A percentile compares a stretch with the other conserved stretches of the same genome.
These are phyloP conservation scores for Fomes fomentarius DNA, from an alignment of 1,284 basidiomycete genomes.

Conservation along the genomic window DNA sequence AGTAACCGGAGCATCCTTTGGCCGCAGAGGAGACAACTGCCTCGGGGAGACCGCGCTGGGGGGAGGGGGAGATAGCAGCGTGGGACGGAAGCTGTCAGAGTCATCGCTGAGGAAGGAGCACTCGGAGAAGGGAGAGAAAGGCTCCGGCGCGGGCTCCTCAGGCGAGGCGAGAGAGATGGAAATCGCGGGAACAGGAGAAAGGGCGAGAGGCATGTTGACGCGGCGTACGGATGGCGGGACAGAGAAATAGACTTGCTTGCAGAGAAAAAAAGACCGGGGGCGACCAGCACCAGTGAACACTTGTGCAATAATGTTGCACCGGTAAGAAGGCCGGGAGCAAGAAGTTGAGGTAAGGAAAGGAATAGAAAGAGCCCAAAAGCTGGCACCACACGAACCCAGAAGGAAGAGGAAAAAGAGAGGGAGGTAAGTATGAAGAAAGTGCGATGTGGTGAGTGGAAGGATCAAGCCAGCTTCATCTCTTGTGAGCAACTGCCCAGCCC, in stretches of 20 bases:
- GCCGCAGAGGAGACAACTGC: slow-evolving; percentile 56
- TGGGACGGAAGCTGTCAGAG: slow-evolving; percentile 56
- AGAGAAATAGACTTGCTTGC: slow-evolving; percentile 22
- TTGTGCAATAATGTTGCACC: slow-evolving; percentile 28
- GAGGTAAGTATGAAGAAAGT: slow-evolving; percentile 27
- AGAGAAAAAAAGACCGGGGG: slow-evolving; percentile 28
- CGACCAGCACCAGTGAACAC: slow-evolving; percentile 51
- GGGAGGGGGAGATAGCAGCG: slow-evolving; percentile 62
- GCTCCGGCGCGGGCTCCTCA: slow-evolving; percentile 51
- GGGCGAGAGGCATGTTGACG: slow-evolving; percentile 46
- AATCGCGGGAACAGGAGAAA: slow-evolving; percentile 61
- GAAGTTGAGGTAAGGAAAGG: slow-evolving; percentile 21
- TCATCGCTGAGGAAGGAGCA: slow-evolving; percentile 33
- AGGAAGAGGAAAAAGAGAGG: slow-evolving; percentile 30
- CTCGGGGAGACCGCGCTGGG: slow-evolving; percentile 42
- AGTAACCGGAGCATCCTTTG: slow-evolving; percentile 37
- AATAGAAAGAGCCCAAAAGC: slow-evolving; percentile 27
- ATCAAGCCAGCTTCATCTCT: slow-evolving; percentile 8
- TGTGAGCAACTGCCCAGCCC: slow-evolving; percentile 2
- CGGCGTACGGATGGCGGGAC: slow-evolving; percentile 23
- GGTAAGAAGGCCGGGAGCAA: slow-evolving; percentile 30
- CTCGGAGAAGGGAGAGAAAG: slow-evolving; percentile 69
- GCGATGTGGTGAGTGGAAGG: slow-evolving; percentile 10
- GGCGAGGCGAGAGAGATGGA: slow-evolving; percentile 67
- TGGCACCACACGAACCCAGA: slow-evolving; percentile 27